Conservation (phyloP, 202 grass and related monocot genomes). For the Digitaria exilis region DNA sequence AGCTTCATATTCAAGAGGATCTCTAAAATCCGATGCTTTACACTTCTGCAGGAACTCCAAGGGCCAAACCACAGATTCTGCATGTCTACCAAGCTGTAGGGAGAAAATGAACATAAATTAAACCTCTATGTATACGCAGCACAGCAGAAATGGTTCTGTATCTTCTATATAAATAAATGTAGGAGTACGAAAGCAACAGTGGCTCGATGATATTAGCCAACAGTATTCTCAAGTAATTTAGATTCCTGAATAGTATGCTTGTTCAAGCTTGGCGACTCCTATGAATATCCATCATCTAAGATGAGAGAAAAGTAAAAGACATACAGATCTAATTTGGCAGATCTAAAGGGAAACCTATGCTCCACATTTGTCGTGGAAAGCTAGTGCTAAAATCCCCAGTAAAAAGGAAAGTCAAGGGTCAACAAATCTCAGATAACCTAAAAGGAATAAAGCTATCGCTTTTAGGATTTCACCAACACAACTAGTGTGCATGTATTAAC, state of each 20-base stretch:
- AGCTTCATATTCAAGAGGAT: slow-evolving; percentile 59
- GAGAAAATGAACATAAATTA: slow-evolving; percentile 18
- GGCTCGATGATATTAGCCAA: background rate
- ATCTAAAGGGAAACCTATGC: slow-evolving; percentile 7
- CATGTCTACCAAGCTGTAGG: slow-evolving; percentile 68
- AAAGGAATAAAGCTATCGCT: slow-evolving; percentile 1
- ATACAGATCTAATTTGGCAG: background rate
- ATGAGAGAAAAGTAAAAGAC: background rate
- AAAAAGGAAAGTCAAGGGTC: background rate
- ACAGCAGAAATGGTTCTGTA: background rate
- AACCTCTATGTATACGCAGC: slow-evolving; percentile 24
- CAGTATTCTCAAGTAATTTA: slow-evolving; percentile 15
- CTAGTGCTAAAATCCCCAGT: background rate
- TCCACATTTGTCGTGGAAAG: background rate
- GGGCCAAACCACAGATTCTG: slow-evolving; percentile 72
- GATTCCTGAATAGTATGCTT: slow-evolving; percentile 5
- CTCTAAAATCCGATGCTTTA: slow-evolving; percentile 71
- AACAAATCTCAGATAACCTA: background rate
- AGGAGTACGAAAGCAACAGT: slow-evolving; percentile 5
- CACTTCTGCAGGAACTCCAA: slow-evolving; percentile 82
- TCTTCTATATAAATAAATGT: slow-evolving; percentile 4
- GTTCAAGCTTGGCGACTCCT: background rate
- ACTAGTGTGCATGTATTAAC: slow-evolving; percentile 1
- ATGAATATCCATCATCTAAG: background rate
- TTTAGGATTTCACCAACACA: background rate